A percentile compares a stretch with the other conserved stretches of the same genome.
phyloP scores from a whole-genome alignment of 2,329 filamentous ascomycete genomes.

The Coniella lustricola region DNA sequence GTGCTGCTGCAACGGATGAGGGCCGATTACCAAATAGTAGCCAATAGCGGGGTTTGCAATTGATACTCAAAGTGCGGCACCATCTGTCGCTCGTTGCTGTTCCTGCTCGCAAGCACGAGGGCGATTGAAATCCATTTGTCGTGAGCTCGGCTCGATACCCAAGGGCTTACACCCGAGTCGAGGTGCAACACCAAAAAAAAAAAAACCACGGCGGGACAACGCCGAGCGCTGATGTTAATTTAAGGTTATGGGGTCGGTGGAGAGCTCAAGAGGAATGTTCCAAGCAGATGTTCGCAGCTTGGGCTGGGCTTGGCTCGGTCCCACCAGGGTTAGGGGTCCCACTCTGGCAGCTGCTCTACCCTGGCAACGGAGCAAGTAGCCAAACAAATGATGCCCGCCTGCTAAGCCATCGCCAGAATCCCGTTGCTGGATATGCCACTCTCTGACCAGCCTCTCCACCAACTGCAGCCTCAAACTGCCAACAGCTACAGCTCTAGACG shows the following conservation, averaged over 20 bases:
- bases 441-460: too few species aligned
- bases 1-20: too few species aligned
- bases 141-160: background rate
- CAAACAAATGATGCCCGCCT: background rate
- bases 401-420: background rate
- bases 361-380: too few species aligned
- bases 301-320: background rate
- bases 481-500: too few species aligned
- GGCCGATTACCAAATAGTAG: too few species aligned
- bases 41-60: too few species aligned
- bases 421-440: too few species aligned
- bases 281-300: background rate
- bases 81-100: too few species aligned
- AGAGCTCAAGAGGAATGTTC: background rate
- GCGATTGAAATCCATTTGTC: too few species aligned
- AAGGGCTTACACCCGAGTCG: background rate
- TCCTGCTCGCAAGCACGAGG: too few species aligned
- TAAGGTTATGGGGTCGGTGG: conserved; percentile 9
- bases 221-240: conserved; percentile 7
- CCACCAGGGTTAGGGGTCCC: conserved; percentile 8
- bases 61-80: too few species aligned
- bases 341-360: background rate
- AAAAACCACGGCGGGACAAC: background rate
- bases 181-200: background rate
- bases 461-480: too few species aligned